Conservation (phyloP, 2,329 filamentous ascomycete genomes). For the Podosphaera xanthii region DNA sequence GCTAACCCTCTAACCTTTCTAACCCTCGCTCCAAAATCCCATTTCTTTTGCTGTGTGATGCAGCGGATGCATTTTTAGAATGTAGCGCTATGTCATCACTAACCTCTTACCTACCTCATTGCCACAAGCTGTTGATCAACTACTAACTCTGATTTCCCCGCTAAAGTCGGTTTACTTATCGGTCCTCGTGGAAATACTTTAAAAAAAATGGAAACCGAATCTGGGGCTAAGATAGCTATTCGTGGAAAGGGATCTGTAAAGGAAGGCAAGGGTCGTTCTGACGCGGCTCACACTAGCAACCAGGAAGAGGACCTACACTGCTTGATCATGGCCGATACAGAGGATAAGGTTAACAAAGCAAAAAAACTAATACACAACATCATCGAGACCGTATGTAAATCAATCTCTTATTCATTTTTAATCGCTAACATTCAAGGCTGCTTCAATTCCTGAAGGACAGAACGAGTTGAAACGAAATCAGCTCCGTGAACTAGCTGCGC, state of each 20-base stretch:
- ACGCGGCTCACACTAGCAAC: constrained; percentile 97
- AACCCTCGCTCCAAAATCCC: constrained; percentile 21
- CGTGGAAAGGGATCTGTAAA: constrained; percentile 99
- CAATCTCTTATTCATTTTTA: background rate
- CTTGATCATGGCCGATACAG: constrained; percentile 97
- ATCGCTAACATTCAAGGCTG: constrained; percentile 40
- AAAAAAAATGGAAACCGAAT: constrained; percentile 99
- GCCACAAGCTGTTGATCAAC: constrained; percentile 18
- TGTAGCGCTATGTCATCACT: constrained; percentile 17
- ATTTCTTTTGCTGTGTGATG: constrained; percentile 21
- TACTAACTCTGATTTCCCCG: constrained; percentile 82
- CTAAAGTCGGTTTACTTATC: constrained; percentile 99
- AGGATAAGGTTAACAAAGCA: constrained; percentile 98
- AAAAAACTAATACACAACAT: constrained; percentile 97
- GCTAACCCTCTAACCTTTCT: constrained; percentile 89
- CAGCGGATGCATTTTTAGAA: constrained; percentile 14
- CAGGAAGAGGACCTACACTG: constrained; percentile 99
- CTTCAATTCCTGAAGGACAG: constrained; percentile 93
- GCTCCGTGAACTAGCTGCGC: constrained; percentile 83
- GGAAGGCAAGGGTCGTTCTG: constrained; percentile 96
- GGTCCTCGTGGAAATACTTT: constrained; percentile 98
- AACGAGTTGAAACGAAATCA: constrained; percentile 98
- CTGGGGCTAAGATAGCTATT: constrained; percentile 94
- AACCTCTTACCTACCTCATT: constrained; percentile 16
- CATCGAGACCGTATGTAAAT: constrained; percentile 70